Percentiles rank a stretch among this genome's conserved stretches.
Evolutionary conservation across 441 rosid genomes (phyloP).

Genomic region (Breynia disticha): DNA sequence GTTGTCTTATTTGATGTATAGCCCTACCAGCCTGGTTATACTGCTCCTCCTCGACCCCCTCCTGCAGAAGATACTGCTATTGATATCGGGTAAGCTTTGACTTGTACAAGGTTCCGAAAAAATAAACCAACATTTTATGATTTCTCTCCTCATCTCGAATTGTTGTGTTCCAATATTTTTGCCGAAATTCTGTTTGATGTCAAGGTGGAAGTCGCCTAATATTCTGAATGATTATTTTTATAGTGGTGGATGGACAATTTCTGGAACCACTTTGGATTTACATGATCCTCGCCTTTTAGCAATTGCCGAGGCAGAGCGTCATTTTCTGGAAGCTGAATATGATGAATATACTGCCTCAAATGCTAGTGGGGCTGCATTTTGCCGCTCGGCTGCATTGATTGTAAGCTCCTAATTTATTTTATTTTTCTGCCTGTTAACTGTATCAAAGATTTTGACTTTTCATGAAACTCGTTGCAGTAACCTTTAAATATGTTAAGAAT

Average conservation of each 20-base stretch:
- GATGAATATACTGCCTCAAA: slow-evolving; percentile 77
- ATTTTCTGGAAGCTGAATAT: slow-evolving; percentile 70
- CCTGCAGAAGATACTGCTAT: slow-evolving; percentile 58
- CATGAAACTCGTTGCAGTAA: background rate
- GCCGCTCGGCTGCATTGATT: slow-evolving; percentile 85
- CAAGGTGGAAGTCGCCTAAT: background rate
- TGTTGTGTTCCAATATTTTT: too few species aligned
- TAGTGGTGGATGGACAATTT: slow-evolving; percentile 94
- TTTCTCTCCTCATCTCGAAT: slow-evolving; percentile 1
- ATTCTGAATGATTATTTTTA: slow-evolving; percentile 20
- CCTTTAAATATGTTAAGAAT: background rate
- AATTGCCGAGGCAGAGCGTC: slow-evolving; percentile 87
- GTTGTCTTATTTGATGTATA: slow-evolving; percentile 18
- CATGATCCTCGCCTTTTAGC: slow-evolving; percentile 81
- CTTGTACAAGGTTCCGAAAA: too few species aligned
- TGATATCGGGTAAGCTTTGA: slow-evolving; percentile 60
- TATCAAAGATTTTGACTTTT: too few species aligned
- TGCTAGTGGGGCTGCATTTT: slow-evolving; percentile 90
- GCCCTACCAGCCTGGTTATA: slow-evolving; percentile 72
- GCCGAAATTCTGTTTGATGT: too few species aligned
- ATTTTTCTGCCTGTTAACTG: background rate
- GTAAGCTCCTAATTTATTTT: slow-evolving; percentile 25
- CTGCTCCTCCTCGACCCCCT: slow-evolving; percentile 58
- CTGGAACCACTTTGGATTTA: slow-evolving; percentile 71
- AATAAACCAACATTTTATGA: background rate